Evolutionary conservation across 805 yeast genomes (phyloP), one percentile per base, ranked within the genome.

Genomic region (Saccharomycopsis sp.): DNA sequence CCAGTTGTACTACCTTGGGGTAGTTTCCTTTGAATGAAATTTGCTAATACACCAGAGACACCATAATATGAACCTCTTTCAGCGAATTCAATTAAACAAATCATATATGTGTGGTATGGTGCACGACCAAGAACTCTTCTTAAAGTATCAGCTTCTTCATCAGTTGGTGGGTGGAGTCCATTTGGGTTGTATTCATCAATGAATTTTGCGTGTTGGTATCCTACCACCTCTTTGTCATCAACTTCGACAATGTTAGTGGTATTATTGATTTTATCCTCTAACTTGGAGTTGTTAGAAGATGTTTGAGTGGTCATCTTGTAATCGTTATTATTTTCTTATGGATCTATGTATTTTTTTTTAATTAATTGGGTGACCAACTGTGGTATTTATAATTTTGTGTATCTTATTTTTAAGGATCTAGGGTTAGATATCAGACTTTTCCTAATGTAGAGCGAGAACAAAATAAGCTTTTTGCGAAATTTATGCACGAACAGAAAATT

Each of bases 21-120:
- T 38, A 73, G 58, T n/a, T 75, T 73, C 59, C 75, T 65, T 60
- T 69, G 72, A 45, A 73, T 66, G 52, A 73, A 73, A 54, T 74
- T 74, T 24, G 71, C 58, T 44, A 73, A 62, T 38, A 69, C 56
- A 53, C 70, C 70, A 32, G 62, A 54, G 7, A 65, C 64, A 20
- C 77, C 74, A 51, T 70, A 74, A 54, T 73, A 74, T 4, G 77
- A 71, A 43, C 74, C 78, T 61, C 79, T 66, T 58, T 74, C 79
- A 16, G 77, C 75, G 52, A 74, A 70, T 53, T 74, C 79, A 35
- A 67, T 60, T 4, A 65, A 41, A 51, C 75, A 77, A 47, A 79
- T 70, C 43, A 77, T 61, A 61, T 75, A 77, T 31, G 72, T 61
- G 24, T 68, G 65, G 45, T 63, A 63, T 11, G 77, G 73, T 41